phyloP scores from a whole-genome alignment of 306 rosid species.

The Vigna reflexopilosa region DNA sequence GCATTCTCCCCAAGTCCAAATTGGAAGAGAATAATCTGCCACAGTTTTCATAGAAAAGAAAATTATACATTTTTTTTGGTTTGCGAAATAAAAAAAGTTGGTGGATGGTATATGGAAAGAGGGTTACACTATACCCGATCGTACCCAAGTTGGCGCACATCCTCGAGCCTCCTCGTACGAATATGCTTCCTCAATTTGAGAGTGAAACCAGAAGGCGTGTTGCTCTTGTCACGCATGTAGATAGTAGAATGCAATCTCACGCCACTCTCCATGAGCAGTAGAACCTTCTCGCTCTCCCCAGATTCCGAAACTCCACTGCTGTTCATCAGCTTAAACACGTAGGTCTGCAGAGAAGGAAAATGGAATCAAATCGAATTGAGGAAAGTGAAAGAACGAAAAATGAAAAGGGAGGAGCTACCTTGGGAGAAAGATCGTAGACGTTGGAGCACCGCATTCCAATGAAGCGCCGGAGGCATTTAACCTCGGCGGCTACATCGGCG shows the following conservation, averaged over 20 bases:
- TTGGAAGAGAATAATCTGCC: slow-evolving; percentile 92
- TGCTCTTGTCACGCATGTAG: slow-evolving; percentile 90
- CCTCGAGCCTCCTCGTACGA: slow-evolving; percentile 93
- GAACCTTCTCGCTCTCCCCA: slow-evolving; percentile 95
- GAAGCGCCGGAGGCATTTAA: slow-evolving; percentile 76
- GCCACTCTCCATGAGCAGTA: slow-evolving; percentile 93
- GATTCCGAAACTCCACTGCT: slow-evolving; percentile 95
- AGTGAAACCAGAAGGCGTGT: slow-evolving; percentile 97
- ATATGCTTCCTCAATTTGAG: slow-evolving; percentile 95
- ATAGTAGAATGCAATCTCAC: slow-evolving; percentile 88
- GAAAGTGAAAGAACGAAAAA: not conserved
- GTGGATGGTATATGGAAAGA: not conserved
- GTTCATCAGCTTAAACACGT: slow-evolving; percentile 90
- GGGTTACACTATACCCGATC: slow-evolving; percentile 69
- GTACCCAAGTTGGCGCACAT: slow-evolving; percentile 97
- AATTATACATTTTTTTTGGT: not conserved
- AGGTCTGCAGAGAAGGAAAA: slow-evolving; percentile 63
- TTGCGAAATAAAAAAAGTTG: not conserved
- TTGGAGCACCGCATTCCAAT: slow-evolving; percentile 99
- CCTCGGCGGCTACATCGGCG: slow-evolving; percentile 99
- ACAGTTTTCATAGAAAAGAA: slow-evolving; percentile 2
- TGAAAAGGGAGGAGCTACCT: slow-evolving; percentile 48
- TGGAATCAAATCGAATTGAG: not conserved
- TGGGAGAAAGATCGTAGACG: slow-evolving; percentile 93
- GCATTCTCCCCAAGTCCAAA: slow-evolving; percentile 96